Evolutionary conservation across 345 rosid species (phyloP).

Genomic region (Diplotaxis tenuifolia): DNA sequence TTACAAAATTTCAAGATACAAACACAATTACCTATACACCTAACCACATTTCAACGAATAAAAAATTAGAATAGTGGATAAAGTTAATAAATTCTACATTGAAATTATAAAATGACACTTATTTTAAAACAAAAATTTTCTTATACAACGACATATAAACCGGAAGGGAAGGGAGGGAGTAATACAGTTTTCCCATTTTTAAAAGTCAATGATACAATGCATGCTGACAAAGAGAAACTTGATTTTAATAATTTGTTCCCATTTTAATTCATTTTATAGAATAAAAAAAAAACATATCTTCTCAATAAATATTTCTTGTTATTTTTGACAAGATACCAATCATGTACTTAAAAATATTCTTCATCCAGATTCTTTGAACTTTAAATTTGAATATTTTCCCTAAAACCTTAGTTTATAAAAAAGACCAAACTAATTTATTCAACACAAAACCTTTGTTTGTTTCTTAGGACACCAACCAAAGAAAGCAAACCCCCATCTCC

Average conservation of each 20-base stretch:
- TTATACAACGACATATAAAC: too few species aligned
- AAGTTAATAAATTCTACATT: too few species aligned
- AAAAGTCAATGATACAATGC: not conserved
- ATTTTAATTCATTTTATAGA: not conserved
- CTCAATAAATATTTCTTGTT: not conserved
- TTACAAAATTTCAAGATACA: too few species aligned
- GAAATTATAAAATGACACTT: too few species aligned
- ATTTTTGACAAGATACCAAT: not conserved
- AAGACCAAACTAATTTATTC: not conserved
- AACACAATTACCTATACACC: too few species aligned
- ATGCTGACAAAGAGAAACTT: not conserved
- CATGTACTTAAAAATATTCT: not conserved
- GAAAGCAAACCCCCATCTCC: not conserved
- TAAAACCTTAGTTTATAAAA: not conserved
- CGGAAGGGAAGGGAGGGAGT: too few species aligned
- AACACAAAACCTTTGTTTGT: not conserved
- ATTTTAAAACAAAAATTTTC: too few species aligned
- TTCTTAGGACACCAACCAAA: constrained; percentile 1
- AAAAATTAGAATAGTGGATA: too few species aligned
- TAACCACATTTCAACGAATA: too few species aligned
- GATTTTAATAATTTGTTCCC: not conserved
- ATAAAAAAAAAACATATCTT: not conserved
- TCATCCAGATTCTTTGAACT: constrained; percentile 3
- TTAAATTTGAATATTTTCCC: not conserved
- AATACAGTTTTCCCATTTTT: not conserved